Evolutionary conservation across 2,329 filamentous ascomycete species (phyloP).

Genomic region (Colletotrichum liaoningense): DNA sequence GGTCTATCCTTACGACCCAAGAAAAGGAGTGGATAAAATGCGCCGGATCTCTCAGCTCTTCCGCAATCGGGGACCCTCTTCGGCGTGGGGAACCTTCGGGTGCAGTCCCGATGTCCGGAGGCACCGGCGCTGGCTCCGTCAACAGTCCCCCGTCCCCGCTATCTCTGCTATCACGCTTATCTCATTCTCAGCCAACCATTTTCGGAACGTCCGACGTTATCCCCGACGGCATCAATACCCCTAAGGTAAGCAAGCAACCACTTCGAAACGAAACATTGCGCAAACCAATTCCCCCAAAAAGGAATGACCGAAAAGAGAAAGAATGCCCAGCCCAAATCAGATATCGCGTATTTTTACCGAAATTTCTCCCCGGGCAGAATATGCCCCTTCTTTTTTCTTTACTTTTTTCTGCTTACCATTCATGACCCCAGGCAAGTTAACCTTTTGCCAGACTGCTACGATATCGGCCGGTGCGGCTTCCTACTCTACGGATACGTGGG

Average conservation of each 20-base stretch:
- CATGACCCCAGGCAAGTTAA: not conserved
- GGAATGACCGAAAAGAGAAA: not conserved
- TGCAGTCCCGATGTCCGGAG: not conserved
- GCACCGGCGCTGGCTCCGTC: not conserved
- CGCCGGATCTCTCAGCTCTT: not conserved
- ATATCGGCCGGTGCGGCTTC: not conserved
- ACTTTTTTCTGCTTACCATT: not conserved
- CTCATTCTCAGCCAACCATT: not conserved
- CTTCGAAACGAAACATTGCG: not conserved
- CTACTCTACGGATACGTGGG: not conserved
- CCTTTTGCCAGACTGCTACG: not conserved
- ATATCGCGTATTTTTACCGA: not conserved
- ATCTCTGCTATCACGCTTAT: not conserved
- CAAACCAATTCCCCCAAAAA: not conserved
- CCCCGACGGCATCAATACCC: not conserved
- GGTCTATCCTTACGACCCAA: not conserved
- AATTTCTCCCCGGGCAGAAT: conserved; percentile 32
- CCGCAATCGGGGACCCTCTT: not conserved
- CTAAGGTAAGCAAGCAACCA: no score
- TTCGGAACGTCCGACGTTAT: not conserved
- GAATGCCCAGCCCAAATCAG: not conserved
- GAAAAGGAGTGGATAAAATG: no score
- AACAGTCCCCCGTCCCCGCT: not conserved
- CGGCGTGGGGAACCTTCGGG: not conserved
- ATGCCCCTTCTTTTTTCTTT: not conserved